phyloP scores from a whole-genome alignment of 2,329 filamentous ascomycete species.

The Fusarium hostae region DNA sequence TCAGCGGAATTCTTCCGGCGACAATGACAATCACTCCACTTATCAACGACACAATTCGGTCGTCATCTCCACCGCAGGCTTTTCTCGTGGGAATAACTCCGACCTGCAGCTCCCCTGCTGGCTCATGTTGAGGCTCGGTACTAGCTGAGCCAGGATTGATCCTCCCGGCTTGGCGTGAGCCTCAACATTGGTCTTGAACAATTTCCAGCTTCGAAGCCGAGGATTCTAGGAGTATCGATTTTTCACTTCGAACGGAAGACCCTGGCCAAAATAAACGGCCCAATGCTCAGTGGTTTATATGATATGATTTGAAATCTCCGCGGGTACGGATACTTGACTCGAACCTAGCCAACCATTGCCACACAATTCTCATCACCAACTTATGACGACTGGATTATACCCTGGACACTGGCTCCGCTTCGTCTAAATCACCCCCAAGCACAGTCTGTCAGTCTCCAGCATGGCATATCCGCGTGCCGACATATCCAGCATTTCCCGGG shows the following conservation, averaged over 20 bases:
- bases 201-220: background rate
- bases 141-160: slow-evolving; percentile 8
- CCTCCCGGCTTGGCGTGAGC: slow-evolving; percentile 31
- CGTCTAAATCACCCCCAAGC: slow-evolving; percentile 11
- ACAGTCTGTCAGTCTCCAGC: background rate
- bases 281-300: background rate
- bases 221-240: background rate
- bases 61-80: slow-evolving; percentile 24
- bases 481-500: slow-evolving; percentile 30
- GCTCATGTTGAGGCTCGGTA: slow-evolving; percentile 26
- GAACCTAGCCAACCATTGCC: slow-evolving; percentile 15
- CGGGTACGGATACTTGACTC: slow-evolving; percentile 11
- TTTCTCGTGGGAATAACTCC: slow-evolving; percentile 18
- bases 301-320: slow-evolving; percentile 15
- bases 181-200: background rate
- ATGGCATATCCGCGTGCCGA: slow-evolving; percentile 31
- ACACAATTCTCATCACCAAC: slow-evolving; percentile 24
- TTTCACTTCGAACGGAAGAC: background rate
- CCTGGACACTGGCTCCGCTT: slow-evolving; percentile 26
- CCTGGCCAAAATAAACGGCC: background rate
- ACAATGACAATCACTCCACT: slow-evolving; percentile 19
- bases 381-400: slow-evolving; percentile 23
- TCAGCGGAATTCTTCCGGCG: slow-evolving; percentile 26
- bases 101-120: background rate
- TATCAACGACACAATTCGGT: slow-evolving; percentile 18